These are phyloP conservation scores for Zoysia pacifica DNA, from an alignment of 176 grass and related monocot species.

Conservation along the genomic window DNA sequence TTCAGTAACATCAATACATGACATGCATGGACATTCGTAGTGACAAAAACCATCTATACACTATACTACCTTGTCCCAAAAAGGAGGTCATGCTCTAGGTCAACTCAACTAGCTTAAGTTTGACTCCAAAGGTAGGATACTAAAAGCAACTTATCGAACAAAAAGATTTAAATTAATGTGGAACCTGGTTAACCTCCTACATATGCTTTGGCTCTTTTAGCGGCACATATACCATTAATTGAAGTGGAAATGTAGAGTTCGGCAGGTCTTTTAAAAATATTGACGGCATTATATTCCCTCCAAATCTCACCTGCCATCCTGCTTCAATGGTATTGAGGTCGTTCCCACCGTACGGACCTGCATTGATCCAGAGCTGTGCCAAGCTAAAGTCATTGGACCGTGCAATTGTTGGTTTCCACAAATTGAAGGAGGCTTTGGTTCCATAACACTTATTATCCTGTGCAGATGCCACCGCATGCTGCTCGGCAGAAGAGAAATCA, in stretches of 20 bases:
- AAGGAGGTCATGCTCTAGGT: no score
- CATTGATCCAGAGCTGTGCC: constrained; percentile 66
- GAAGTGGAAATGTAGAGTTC: constrained; percentile 45
- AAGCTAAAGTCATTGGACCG: constrained; percentile 75
- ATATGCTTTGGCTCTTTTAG: constrained; percentile 26
- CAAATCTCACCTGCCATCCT: constrained; percentile 74
- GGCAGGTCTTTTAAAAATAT: constrained; percentile 61
- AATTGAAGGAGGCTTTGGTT: constrained; percentile 40
- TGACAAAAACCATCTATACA: no score
- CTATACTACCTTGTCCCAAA: no score
- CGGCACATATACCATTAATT: constrained; percentile 30
- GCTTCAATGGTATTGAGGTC: constrained; percentile 93
- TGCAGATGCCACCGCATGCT: constrained; percentile 85
- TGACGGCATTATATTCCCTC: constrained; percentile 53
- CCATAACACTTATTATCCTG: constrained; percentile 75
- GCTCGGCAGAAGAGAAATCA: constrained; percentile 11
- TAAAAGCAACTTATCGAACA: no score
- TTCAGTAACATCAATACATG: no score
- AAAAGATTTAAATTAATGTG: neutral
- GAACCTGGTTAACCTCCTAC: constrained; percentile 29
- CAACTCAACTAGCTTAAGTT: no score
- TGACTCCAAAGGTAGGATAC: no score
- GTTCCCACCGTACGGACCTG: constrained; percentile 38
- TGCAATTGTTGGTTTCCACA: constrained; percentile 78
- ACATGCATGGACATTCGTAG: no score